Evolutionary conservation across 768 basidiomycete species (phyloP), one percentile per base, ranked within the genome.

Genomic region (Tephrocybe sp.): DNA sequence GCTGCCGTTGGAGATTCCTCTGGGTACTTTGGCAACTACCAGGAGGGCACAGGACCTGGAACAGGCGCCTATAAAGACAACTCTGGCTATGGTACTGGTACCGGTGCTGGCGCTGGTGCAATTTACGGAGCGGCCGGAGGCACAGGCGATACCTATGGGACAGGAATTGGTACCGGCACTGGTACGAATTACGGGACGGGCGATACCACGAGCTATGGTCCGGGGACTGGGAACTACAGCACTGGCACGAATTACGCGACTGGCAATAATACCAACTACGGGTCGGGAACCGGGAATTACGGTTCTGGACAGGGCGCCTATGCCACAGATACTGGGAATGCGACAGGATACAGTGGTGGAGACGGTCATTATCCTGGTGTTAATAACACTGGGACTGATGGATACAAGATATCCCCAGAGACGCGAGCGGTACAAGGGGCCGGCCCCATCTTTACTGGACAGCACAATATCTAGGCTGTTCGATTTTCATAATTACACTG

Each of bases 171-270:
- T 21, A 1, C 38, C 1, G 47, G 39, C 1, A 41, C 30, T 28
- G 21, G 21, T 4, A 12, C 48, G 18, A 26, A n/a, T 18, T 37
- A 65, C 63, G 61, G 21, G 40, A 23, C 34, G 0, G 46, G 37
- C 0, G 25, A 36, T 23, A 39, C n/a, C n/a, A n/a, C n/a, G n/a
- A n/a, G 24, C 28, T 30, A 30, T 30, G 28, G 28, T n/a, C n/a
- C n/a, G 28, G 11, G 28, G 28, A 11, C 6, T 11, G 28, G 11
- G 5, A 30, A 30, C 28, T 30, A 30, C 11, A 11, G 28, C 6
- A 30, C 6, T 5, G 28, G 11, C 28, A 30, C n/a, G n/a, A n/a
- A 30, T 11, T 30, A 30, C 28, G 11, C 37, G 6, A 21, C 6
- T 5, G 37, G n/a, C 28, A 11, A 30, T 5, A 11, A 11, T 5